A percentile compares a stretch with the other conserved stretches of the same genome.
Conservation (phyloP, 106 monocot species). For the Alisma plantagoaquatica region DNA sequence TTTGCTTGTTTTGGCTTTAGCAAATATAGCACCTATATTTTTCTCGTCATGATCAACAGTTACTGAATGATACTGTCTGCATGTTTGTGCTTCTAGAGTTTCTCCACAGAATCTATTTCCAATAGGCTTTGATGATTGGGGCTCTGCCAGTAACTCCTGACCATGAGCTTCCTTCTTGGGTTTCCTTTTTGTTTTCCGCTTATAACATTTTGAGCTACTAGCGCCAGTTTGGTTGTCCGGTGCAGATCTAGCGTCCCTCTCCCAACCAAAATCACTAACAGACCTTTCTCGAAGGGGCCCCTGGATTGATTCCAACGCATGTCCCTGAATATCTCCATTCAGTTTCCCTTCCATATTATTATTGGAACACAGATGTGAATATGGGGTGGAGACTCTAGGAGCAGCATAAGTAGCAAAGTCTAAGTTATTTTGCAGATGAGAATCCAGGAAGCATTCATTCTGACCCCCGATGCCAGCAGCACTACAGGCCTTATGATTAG, state of each 20-base stretch:
- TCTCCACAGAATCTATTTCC: constrained; percentile 8
- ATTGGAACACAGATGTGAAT: no score
- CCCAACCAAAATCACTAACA: no score
- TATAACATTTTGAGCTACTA: constrained; percentile 2
- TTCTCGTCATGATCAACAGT: constrained; percentile 15
- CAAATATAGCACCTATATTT: constrained; percentile 4
- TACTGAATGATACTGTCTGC: background rate
- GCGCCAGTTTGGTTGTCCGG: constrained; percentile 5
- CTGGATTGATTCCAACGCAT: no score
- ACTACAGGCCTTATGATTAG: constrained; percentile 6
- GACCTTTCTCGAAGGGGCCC: no score
- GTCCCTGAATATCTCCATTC: no score
- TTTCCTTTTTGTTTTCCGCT: constrained; percentile 13
- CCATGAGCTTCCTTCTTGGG: constrained; percentile 16
- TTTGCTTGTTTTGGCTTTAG: constrained; percentile 12
- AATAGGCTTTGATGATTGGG: constrained; percentile 3
- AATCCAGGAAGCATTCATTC: constrained; percentile 7
- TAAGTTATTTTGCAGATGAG: constrained; percentile 9
- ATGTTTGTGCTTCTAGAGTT: constrained; percentile 8
- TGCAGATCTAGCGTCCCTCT: constrained; percentile 13
- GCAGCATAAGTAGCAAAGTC: constrained; percentile 14
- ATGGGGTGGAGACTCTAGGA: no score
- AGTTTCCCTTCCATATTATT: no score
- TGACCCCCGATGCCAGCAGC: constrained; percentile 11
- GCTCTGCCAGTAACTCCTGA: background rate